A percentile compares a stretch with the other conserved stretches of the same genome.
Evolutionary conservation across 805 yeast species (phyloP).

Genomic region (Monosporozyma solicola): DNA sequence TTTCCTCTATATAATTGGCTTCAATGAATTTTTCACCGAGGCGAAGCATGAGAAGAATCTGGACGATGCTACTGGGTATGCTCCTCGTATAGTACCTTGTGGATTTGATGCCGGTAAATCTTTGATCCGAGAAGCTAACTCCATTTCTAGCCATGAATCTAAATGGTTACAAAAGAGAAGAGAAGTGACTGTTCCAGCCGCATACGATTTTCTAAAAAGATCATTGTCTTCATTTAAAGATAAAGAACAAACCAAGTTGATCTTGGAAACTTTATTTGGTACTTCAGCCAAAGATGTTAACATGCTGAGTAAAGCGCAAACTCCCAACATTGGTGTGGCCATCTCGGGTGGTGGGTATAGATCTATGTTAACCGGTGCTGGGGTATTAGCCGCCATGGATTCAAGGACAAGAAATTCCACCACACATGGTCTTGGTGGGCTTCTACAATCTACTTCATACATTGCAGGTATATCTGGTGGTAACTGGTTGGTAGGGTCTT

Average conservation of each 20-base stretch:
- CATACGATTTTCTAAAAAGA: constrained; percentile 38
- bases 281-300: background rate
- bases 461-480: constrained; percentile 79
- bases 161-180: constrained; percentile 44
- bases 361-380: constrained; percentile 83
- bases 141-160: constrained; percentile 37
- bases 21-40: background rate
- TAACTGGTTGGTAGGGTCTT: constrained; percentile 67
- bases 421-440: constrained; percentile 57
- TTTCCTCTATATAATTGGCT: background rate
- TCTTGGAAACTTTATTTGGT: constrained; percentile 8
- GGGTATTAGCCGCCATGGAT: constrained; percentile 75
- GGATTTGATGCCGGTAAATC: background rate
- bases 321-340: constrained; percentile 45
- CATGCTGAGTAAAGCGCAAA: constrained; percentile 13
- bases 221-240: constrained; percentile 21
- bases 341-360: constrained; percentile 88
- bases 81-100: constrained; percentile 4
- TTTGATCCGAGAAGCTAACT: constrained; percentile 9
- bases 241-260: background rate
- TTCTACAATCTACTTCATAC: constrained; percentile 62
- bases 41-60: background rate
- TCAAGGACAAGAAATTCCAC: constrained; percentile 52
- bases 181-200: constrained; percentile 35
- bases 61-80: constrained; percentile 3